Conservation (phyloP, 176 grass and related monocot species). For the Bromus sterilis region DNA sequence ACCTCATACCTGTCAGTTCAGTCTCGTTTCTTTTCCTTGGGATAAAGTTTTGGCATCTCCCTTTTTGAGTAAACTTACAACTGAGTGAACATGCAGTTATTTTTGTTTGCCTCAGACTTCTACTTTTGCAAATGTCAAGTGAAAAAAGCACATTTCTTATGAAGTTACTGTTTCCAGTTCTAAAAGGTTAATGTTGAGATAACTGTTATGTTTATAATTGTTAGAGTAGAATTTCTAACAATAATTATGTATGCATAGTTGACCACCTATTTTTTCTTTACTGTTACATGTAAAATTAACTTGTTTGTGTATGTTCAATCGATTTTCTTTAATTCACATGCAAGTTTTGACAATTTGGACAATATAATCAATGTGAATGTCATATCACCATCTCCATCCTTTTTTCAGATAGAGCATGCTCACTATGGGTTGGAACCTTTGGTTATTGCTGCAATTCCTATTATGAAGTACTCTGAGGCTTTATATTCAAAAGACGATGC, state of each 20-base stretch:
- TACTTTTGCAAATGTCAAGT: not conserved
- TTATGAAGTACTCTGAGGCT: slow-evolving; percentile 41
- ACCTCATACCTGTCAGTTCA: not conserved
- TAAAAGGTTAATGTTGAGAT: not conserved
- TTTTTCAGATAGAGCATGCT: slow-evolving; percentile 44
- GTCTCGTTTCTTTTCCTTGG: not conserved
- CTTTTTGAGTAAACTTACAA: not conserved
- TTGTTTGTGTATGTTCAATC: not conserved
- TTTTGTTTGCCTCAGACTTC: not conserved
- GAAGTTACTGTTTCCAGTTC: not conserved
- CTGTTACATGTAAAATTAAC: not conserved
- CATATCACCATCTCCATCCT: not conserved
- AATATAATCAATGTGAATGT: not conserved
- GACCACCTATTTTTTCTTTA: not conserved
- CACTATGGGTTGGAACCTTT: slow-evolving; percentile 56
- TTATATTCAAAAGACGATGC: slow-evolving; percentile 54
- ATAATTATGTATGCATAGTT: not conserved
- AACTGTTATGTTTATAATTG: not conserved
- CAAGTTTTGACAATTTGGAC: not conserved
- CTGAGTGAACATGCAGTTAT: not conserved
- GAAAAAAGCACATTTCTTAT: not conserved
- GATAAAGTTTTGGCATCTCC: not conserved
- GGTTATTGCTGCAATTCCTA: slow-evolving; percentile 61
- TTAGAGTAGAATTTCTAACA: too few relatives aligned
- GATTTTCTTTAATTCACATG: not conserved